Evolutionary conservation across 1,139 yeast species (phyloP).

Genomic region (Blastobotrys persicus): DNA sequence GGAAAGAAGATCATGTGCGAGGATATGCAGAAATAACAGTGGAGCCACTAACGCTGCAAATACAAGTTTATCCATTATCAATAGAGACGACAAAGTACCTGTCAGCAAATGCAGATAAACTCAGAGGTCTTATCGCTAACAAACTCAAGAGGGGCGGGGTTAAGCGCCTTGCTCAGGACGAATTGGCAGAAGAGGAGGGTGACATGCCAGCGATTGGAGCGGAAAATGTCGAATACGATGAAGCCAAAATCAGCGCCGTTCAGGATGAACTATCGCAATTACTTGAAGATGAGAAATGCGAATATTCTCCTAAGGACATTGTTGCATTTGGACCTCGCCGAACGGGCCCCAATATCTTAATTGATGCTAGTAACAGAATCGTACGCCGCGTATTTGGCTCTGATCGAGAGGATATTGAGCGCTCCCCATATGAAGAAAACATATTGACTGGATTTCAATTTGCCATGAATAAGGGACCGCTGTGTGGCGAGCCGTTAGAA

Average conservation of each 20-base stretch:
- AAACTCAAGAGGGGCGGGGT: slow-evolving; percentile 7
- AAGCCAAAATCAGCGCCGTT: slow-evolving; percentile 28
- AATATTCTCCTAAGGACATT: slow-evolving; percentile 46
- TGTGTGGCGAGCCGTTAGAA: slow-evolving; percentile 83
- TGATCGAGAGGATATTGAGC: slow-evolving; percentile 27
- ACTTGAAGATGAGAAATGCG: slow-evolving; percentile 21
- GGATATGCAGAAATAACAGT: slow-evolving; percentile 45
- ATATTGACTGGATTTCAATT: slow-evolving; percentile 81
- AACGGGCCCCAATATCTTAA: slow-evolving; percentile 70
- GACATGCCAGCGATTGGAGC: slow-evolving; percentile 24
- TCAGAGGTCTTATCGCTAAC: slow-evolving; percentile 34
- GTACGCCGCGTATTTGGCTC: slow-evolving; percentile 21
- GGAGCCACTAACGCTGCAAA: slow-evolving; percentile 46
- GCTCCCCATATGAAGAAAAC: slow-evolving; percentile 57
- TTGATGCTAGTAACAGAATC: slow-evolving; percentile 46
- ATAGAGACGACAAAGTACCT: slow-evolving; percentile 50
- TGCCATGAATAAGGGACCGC: slow-evolving; percentile 81
- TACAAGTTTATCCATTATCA: slow-evolving; percentile 60
- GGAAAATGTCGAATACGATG: slow-evolving; percentile 24
- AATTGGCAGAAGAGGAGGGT: slow-evolving; percentile 20
- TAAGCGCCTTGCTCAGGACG: slow-evolving; percentile 4
- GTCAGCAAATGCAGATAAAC: slow-evolving; percentile 44
- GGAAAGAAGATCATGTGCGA: slow-evolving; percentile 27
- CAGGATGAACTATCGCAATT: slow-evolving; percentile 22
- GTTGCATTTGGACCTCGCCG: slow-evolving; percentile 76